Conservation (phyloP, 2,329 filamentous ascomycete genomes). For the Aspergillus novoparasiticus region DNA sequence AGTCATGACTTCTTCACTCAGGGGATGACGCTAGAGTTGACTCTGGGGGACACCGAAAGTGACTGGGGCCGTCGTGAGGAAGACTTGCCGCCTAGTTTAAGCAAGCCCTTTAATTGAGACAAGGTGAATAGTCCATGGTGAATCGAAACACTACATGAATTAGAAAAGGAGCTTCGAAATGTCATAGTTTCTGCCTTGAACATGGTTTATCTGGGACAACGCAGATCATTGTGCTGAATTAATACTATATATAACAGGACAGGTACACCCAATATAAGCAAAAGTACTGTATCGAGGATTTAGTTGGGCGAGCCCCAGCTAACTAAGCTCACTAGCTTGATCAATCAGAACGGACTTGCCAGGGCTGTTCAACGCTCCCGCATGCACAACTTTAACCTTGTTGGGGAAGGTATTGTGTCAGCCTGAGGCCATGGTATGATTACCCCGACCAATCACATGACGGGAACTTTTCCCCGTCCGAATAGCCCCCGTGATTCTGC, state of each 20-base stretch:
- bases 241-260: no score
- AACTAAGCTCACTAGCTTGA: no score
- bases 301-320: background rate
- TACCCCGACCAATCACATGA: background rate
- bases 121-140: background rate
- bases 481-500: background rate
- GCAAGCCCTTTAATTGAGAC: background rate
- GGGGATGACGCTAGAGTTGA: constrained; percentile 65
- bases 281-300: background rate
- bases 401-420: background rate
- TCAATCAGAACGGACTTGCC: no score
- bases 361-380: background rate
- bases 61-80: constrained; percentile 62
- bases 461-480: background rate
- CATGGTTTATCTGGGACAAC: background rate
- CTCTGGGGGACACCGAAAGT: constrained; percentile 63
- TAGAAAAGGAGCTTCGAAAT: background rate
- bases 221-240: background rate
- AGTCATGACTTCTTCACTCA: constrained; percentile 68
- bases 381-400: background rate
- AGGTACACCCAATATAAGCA: no score
- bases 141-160: background rate
- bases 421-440: background rate
- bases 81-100: constrained; percentile 60
- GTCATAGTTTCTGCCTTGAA: background rate